Percentiles rank a stretch among this genome's conserved stretches.
These are phyloP conservation scores for Chionographis japonica DNA, from an alignment of 106 monocot genomes.

Conservation along the genomic window DNA sequence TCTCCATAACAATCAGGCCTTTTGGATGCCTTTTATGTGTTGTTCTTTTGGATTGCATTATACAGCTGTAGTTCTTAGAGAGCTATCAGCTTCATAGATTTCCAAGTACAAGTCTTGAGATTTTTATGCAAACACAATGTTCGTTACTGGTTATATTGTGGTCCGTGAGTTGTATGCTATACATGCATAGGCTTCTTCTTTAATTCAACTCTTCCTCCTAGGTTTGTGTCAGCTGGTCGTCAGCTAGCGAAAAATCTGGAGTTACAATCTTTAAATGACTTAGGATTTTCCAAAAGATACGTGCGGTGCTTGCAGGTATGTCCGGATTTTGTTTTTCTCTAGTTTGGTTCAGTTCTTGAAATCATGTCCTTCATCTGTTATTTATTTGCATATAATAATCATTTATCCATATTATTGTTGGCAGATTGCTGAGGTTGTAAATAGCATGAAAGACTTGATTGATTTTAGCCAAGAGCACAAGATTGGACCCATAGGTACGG, in stretches of 20 bases:
- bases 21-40: too few relatives aligned
- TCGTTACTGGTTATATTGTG: too few relatives aligned
- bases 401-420: not conserved
- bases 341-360: too few relatives aligned
- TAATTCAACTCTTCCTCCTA: constrained; percentile 15
- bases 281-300: constrained; percentile 95
- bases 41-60: too few relatives aligned
- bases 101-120: too few relatives aligned
- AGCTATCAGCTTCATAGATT: too few relatives aligned
- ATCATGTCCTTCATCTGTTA: not conserved
- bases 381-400: not conserved
- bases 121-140: too few relatives aligned
- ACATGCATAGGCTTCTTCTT: not conserved
- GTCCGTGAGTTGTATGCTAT: too few relatives aligned
- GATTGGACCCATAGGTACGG: constrained; percentile 82
- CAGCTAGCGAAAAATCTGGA: constrained; percentile 79
- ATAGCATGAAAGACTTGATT: constrained; percentile 97
- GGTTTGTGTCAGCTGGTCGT: constrained; percentile 74
- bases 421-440: constrained; percentile 97
- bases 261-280: constrained; percentile 73
- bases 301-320: constrained; percentile 90
- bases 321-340: not conserved
- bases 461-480: constrained; percentile 69
- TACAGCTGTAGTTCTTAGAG: too few relatives aligned
- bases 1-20: too few relatives aligned